Conservation (phyloP, 495 filamentous ascomycete genomes). For the Aspergillus campestris region DNA sequence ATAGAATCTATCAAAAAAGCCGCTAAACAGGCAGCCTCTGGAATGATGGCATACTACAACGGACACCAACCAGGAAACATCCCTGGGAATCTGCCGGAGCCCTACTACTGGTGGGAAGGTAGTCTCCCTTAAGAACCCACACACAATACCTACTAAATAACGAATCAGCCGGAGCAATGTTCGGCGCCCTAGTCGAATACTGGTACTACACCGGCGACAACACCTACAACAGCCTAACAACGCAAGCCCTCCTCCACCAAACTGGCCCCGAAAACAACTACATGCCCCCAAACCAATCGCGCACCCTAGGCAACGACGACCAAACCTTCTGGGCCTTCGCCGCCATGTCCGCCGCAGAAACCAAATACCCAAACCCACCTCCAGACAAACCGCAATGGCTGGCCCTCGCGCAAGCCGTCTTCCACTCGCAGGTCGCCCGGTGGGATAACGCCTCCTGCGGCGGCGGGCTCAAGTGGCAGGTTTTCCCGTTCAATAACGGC, state of each 20-base stretch:
- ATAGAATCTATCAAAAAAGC: conserved; percentile 40
- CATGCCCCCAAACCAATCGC: conserved; percentile 74
- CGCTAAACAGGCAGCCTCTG: conserved; percentile 29
- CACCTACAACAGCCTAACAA: conserved; percentile 56
- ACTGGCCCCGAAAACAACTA: conserved; percentile 57
- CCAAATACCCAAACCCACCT: conserved; percentile 49
- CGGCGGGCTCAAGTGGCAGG: conserved; percentile 74
- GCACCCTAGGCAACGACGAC: conserved; percentile 67
- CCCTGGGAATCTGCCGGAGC: conserved; percentile 61
- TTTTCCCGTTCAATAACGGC: conserved; percentile 62
- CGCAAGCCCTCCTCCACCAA: conserved; percentile 59
- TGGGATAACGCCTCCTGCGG: conserved; percentile 60
- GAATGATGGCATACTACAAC: conserved; percentile 50
- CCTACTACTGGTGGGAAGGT: conserved; percentile 71
- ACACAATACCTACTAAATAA: no score
- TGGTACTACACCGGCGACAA: conserved; percentile 69
- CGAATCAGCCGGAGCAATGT: conserved; percentile 51
- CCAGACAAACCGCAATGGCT: conserved; percentile 57
- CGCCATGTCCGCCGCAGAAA: conserved; percentile 69
- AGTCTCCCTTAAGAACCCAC: no score
- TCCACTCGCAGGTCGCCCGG: conserved; percentile 56
- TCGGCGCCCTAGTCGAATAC: conserved; percentile 67
- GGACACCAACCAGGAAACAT: conserved; percentile 58
- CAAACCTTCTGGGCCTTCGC: conserved; percentile 76
- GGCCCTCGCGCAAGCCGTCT: conserved; percentile 63